These are phyloP conservation scores for Agaricus blazei DNA, from an alignment of 768 basidiomycete genomes.

Conservation along the genomic window DNA sequence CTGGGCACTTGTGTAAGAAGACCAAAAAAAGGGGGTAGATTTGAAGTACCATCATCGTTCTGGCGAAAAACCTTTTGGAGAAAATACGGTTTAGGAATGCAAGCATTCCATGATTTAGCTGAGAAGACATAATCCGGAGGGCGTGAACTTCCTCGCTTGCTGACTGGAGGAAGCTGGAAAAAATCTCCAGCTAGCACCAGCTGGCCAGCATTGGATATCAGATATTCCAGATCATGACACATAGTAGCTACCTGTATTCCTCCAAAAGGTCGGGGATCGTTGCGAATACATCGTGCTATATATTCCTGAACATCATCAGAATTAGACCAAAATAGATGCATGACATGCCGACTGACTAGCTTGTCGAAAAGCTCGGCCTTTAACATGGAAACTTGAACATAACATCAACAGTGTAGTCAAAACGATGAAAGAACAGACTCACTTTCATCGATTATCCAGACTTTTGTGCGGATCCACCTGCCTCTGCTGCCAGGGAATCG, in stretches of 20 bases:
- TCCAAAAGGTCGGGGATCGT: conserved; percentile 47
- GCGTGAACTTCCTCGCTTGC: conserved; percentile 23
- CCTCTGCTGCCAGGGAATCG: conserved; percentile 14
- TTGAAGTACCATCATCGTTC: conserved; percentile 45
- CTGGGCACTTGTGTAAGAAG: conserved; percentile 28
- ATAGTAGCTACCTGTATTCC: conserved; percentile 53
- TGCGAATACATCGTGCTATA: conserved; percentile 36
- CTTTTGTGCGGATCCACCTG: conserved; percentile 48
- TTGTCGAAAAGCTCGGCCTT: conserved; percentile 69
- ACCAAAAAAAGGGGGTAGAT: neutral
- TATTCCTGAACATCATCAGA: conserved; percentile 28
- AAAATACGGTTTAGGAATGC: conserved; percentile 39
- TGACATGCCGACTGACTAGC: conserved; percentile 33
- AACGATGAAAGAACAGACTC: conserved; percentile 11
- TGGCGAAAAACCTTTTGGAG: conserved; percentile 72
- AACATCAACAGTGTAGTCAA: neutral
- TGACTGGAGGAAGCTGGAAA: conserved; percentile 75
- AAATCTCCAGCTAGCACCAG: conserved; percentile 75
- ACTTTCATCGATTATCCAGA: conserved; percentile 75
- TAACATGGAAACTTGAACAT: conserved; percentile 62
- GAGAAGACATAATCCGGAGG: conserved; percentile 53
- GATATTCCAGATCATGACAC: neutral
- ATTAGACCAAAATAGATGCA: conserved; percentile 11
- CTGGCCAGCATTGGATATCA: conserved; percentile 24
- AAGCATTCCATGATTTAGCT: conserved; percentile 52